Evolutionary conservation across 768 basidiomycete species (phyloP), one percentile per base, ranked within the genome.

Genomic region (Lactarius deliciosus): DNA sequence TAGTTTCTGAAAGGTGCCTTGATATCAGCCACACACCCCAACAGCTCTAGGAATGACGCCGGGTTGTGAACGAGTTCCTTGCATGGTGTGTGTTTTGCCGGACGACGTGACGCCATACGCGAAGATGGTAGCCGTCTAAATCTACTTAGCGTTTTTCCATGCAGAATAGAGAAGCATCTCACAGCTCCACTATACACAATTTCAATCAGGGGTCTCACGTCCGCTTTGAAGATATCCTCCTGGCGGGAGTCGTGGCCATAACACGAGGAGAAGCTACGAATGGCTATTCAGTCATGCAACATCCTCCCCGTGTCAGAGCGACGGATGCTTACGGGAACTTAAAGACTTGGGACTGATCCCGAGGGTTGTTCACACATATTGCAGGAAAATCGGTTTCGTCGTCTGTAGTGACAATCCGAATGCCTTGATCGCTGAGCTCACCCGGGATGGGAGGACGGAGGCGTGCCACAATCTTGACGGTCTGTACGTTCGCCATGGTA

Each of bases 11-110:
- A 41, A 41, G 11, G 20, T 25, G 20, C 15, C 18, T 25, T 5
- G 36, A 61, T 5, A 36, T 28, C 4, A 61, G n/a, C 59, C 32
- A 72, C 83, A 57, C 67, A 88, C 92, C 74, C 85, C 77, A n/a
- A 95, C 86, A 7, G 87, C 86, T 32, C 91, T 83, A 28, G 92
- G 92, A 69, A 95, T 95, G 63, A 96, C 88, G 0, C 94, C 94
- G n/a, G 90, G 91, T 38, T 91, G 82, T 1, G 80, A 57, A 43
- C 77, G 81, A 8, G 82, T 86, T 43, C 94, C 94, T 77, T 95
- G 93, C 91, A 96, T 96, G 0, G 94, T 96, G 75, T 94, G 86
- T 0, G 93, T 96, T 80, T 94, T 95, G 20, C 93, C 94, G 6
- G 90, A 92, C 1, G 91, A 93, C 11, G 92, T 95, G 15, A 94